Percentiles rank a stretch among this genome's conserved stretches.
Conservation (phyloP, 805 yeast genomes). For the Allodekkera sacchari region DNA sequence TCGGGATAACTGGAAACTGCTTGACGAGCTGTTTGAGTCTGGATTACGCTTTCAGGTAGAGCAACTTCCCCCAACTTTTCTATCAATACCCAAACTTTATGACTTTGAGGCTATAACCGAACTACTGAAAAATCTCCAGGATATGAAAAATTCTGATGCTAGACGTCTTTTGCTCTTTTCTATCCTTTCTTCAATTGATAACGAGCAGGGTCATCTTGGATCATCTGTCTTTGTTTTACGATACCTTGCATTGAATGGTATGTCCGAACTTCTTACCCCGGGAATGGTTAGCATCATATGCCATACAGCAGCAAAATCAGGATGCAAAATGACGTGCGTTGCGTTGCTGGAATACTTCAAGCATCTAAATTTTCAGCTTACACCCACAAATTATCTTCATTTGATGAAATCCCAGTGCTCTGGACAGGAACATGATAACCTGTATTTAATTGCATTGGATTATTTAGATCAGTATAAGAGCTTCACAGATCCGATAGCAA, state of each 20-base stretch:
- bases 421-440: slow-evolving; percentile 20
- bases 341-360: slow-evolving; percentile 7
- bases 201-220: slow-evolving; percentile 10
- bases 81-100: slow-evolving; percentile 5
- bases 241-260: slow-evolving; percentile 3
- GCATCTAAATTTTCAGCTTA: slow-evolving; percentile 4
- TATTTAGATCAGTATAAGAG: too few relatives aligned
- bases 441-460: slow-evolving; percentile 11
- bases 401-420: slow-evolving; percentile 13
- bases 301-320: slow-evolving; percentile 10
- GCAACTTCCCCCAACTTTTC: slow-evolving; percentile 8
- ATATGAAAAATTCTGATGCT: slow-evolving; percentile 2
- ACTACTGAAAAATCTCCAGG: slow-evolving; percentile 1
- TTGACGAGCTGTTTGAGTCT: too few relatives aligned
- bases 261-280: slow-evolving; percentile 4
- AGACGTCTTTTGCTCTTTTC: slow-evolving; percentile 11
- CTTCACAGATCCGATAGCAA: too few relatives aligned
- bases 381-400: slow-evolving; percentile 9
- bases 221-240: slow-evolving; percentile 10
- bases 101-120: slow-evolving; percentile 6
- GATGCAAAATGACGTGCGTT: slow-evolving; percentile 14
- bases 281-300: slow-evolving; percentile 12
- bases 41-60: too few relatives aligned
- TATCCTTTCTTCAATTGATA: slow-evolving; percentile 14
- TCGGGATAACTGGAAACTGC: too few relatives aligned